These are phyloP conservation scores for Exophiala calicioides DNA, from an alignment of 2,329 filamentous ascomycete species.

Conservation along the genomic window DNA sequence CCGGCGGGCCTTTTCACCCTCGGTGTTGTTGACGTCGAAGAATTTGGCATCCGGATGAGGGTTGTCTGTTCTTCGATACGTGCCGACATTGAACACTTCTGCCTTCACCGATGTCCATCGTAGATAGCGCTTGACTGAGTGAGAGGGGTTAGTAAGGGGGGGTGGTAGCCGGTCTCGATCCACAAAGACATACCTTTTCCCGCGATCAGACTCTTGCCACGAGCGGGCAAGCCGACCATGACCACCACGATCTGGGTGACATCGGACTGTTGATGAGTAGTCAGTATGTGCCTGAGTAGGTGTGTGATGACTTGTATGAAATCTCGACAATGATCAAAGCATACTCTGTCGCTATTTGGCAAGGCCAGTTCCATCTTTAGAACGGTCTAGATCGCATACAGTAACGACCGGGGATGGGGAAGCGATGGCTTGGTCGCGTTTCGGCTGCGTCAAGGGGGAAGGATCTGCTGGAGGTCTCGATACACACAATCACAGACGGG, in stretches of 20 bases:
- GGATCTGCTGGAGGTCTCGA: background rate
- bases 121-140: slow-evolving; percentile 81
- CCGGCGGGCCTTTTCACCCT: slow-evolving; percentile 84
- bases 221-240: slow-evolving; percentile 94
- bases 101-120: slow-evolving; percentile 94
- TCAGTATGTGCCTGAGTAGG: slow-evolving; percentile 15
- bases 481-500: background rate
- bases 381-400: background rate
- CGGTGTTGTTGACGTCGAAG: slow-evolving; percentile 86
- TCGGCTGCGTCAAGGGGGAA: background rate
- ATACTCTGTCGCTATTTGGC: slow-evolving; percentile 23
- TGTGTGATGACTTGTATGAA: background rate
- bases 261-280: slow-evolving; percentile 52
- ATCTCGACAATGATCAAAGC: slow-evolving; percentile 4
- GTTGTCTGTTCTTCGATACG: slow-evolving; percentile 85
- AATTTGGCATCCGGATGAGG: slow-evolving; percentile 92
- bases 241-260: slow-evolving; percentile 97
- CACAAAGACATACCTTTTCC: slow-evolving; percentile 71
- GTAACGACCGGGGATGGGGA: background rate
- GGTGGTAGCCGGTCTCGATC: too few species aligned
- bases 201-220: slow-evolving; percentile 96
- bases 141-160: slow-evolving; percentile 8
- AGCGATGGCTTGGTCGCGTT: background rate
- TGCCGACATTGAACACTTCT: slow-evolving; percentile 95
- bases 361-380: slow-evolving; percentile 14